Evolutionary conservation across 192 early-diverging fungal genomes (phyloP), one percentile per base, ranked within the genome.

Genomic region (Coemansia sp.): DNA sequence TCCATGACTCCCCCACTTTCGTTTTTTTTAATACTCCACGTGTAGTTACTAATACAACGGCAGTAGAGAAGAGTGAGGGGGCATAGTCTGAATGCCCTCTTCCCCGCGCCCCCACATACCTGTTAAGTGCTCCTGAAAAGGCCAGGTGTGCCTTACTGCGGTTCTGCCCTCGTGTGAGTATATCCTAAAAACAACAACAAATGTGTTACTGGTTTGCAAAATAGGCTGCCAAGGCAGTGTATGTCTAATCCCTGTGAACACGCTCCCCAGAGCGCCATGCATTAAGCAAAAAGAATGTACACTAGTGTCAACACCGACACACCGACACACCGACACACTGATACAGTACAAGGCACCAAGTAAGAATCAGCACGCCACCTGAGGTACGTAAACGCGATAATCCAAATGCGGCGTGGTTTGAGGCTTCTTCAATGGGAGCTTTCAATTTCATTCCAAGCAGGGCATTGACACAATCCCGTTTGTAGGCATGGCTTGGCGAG

Each of bases 1-100:
- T 33, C 23, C 30, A 57, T 16, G 13, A 17, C 21, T 38, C 59
- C 33, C 59, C 59, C 33, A 30, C 53, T 32, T 17, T 9, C 9
- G 19, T 19, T 61, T 16, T 4, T 13, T 19, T 35, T 39, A 52
- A 52, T 52, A 16, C 37, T 39, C 59, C 37, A 61, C 59, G 35
- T 61, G 59, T 23, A 37, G 10, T 26, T 23, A 39, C 59, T 4
- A 40, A 40, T 40, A 10, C 9, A 61, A 32, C 23, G 13, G 9
- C 30, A 58, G 55, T 55, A 55, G 26, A 55, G 52, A 3, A 55
- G 23, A 49, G 47, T 49, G 26, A 26, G 47, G n/a, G 47, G 47
- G 19, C 28, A 26, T 55, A 30, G 28, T n/a, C 55, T 32, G 55
- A 58, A 58, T 58, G 55, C 55, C 55, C 55, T 30, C 55, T 35